Conservation (phyloP, 768 basidiomycete genomes). For the Mrakia hoshinonis region DNA sequence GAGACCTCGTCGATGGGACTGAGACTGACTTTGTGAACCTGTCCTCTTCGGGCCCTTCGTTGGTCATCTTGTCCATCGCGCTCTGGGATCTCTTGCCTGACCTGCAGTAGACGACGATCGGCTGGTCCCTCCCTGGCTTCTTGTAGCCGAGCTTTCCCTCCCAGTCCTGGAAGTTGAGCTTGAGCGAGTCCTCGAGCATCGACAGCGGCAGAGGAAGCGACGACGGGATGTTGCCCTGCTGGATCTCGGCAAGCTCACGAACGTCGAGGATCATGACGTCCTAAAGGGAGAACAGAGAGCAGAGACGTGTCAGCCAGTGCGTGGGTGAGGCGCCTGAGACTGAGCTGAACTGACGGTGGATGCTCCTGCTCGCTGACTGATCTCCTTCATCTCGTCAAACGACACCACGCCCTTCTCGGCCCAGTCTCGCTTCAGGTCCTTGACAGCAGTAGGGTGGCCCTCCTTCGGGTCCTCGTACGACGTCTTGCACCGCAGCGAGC, state of each 20-base stretch:
- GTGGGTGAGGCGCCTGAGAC: neutral
- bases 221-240: slow-evolving; percentile 28
- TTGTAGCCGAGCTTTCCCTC: neutral
- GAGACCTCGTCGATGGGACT: too few species aligned
- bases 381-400: slow-evolving; percentile 21
- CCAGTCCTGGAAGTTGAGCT: neutral
- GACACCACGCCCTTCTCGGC: slow-evolving; percentile 18
- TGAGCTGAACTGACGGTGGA: neutral
- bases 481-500: neutral
- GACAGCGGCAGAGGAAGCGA: slow-evolving; percentile 29
- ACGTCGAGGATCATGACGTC: slow-evolving; percentile 26
- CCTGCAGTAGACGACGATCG: slow-evolving; percentile 29
- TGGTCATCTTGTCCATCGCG: slow-evolving; percentile 16
- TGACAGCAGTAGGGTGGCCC: neutral
- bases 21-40: slow-evolving; percentile 23
- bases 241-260: slow-evolving; percentile 20
- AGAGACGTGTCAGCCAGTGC: neutral
- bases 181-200: slow-evolving; percentile 7
- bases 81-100: slow-evolving; percentile 12
- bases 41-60: neutral
- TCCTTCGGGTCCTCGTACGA: neutral
- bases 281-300: neutral
- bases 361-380: slow-evolving; percentile 7
- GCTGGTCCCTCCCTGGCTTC: slow-evolving; percentile 22
- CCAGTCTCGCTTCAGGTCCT: slow-evolving; percentile 13